Evolutionary conservation across 78 protist species (phyloP).

Genomic region (Dictyostelium brefeldianum): DNA sequence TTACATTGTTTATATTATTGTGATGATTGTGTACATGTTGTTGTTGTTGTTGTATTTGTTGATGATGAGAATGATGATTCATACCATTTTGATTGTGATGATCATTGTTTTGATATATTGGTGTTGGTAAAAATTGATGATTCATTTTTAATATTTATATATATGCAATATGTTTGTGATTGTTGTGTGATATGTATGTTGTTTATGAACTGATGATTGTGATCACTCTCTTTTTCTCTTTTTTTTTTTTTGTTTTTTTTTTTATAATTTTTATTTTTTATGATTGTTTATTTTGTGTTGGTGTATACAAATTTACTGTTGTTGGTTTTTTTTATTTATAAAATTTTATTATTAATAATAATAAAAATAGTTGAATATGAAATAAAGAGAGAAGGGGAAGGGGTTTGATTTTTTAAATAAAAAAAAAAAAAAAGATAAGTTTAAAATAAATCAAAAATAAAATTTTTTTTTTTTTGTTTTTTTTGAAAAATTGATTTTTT

Average conservation of each 20-base stretch:
- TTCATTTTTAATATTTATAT: not conserved
- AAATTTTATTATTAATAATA: too few species aligned
- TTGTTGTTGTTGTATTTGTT: too few species aligned
- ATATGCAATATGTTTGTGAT: not conserved
- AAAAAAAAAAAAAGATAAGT: too few species aligned
- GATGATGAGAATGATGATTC: not conserved
- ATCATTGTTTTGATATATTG: not conserved
- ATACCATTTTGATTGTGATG: not conserved
- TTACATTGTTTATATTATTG: too few species aligned
- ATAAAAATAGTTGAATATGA: too few species aligned
- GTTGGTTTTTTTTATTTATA: not conserved
- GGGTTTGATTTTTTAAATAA: too few species aligned
- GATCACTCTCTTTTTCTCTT: not conserved
- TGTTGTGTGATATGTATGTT: not conserved
- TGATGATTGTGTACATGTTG: not conserved
- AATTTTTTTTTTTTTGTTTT: too few species aligned
- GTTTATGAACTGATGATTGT: too few species aligned
- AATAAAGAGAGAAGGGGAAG: too few species aligned
- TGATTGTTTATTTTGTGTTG: not conserved
- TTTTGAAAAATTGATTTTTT: too few species aligned
- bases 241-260: not conserved
- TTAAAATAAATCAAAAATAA: too few species aligned
- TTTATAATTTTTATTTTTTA: not conserved
- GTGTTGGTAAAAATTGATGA: slow-evolving; percentile 18
- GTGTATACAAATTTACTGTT: not conserved